These are phyloP conservation scores for Toxicodendron radicans DNA, from an alignment of 345 rosid genomes.

Conservation along the genomic window DNA sequence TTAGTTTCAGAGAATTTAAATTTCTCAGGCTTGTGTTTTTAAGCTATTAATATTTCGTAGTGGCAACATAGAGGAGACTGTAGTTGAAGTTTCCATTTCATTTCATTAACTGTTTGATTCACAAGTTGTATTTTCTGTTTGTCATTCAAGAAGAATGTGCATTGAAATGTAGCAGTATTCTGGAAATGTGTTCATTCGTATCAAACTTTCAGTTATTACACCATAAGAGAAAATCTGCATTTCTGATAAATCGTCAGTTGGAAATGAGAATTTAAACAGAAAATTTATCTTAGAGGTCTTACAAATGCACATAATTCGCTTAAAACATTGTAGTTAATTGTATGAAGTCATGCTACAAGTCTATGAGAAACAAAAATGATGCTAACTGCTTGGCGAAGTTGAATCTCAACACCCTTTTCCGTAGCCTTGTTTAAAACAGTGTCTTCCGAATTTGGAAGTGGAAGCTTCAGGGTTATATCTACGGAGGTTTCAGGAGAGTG, in stretches of 20 bases:
- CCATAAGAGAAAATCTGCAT: not conserved
- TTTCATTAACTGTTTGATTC: not conserved
- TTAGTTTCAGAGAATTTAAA: not conserved
- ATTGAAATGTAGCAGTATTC: not conserved
- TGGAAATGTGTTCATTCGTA: not conserved
- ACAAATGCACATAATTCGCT: not conserved
- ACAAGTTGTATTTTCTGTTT: not conserved
- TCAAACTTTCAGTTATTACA: not conserved
- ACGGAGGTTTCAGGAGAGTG: constrained; percentile 13
- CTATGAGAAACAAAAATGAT: no score
- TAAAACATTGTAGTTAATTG: not conserved
- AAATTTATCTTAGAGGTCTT: not conserved
- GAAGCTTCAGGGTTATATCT: constrained; percentile 24
- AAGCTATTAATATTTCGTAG: not conserved
- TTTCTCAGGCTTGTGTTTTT: not conserved
- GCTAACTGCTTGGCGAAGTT: not conserved
- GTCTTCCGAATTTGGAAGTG: constrained; percentile 16
- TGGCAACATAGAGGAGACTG: not conserved
- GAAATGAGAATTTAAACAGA: not conserved
- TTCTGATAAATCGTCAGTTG: not conserved
- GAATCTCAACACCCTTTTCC: not conserved
- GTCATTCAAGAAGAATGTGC: not conserved
- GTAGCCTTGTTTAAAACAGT: constrained; percentile 3
- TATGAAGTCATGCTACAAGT: not conserved
- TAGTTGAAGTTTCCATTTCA: not conserved